Base-by-base conservation (phyloP, 2,329 filamentous ascomycete species). In the Huntiella decipiens region DNA sequence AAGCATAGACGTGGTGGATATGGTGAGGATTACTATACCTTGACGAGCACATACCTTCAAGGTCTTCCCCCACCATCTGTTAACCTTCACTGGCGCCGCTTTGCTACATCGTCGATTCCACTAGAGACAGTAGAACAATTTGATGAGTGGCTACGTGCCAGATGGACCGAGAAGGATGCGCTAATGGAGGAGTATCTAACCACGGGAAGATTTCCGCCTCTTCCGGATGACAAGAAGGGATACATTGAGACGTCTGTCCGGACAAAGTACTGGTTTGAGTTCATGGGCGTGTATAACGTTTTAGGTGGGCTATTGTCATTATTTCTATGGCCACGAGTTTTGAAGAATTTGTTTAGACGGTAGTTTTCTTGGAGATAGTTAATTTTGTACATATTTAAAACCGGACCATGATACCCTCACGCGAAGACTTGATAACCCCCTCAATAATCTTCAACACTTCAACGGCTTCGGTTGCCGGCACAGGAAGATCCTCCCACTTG, bases 71-170 rank as follows among this genome's bases (percentile, higher is more conserved):
- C 88, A 1, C 94, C 87, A 59, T 94, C 86, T 1, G 87, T 96
- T 56, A 96, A 95, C 61, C 87, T 96, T 67, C 82, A 93, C 62
- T 98, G 88, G 85, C 77, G 91, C 45, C 77, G 86, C 7, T 95
- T 93, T 61, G 73, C 74, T 32, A 59, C 95, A 11, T 71, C 72
- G 16, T 77, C 85, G 15, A 93, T 98, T 38, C 88, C 88, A 0
- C 70, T 93, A 7, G 71, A 85, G 31, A 74, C 79, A 53, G 69
- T 72, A 12, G 71, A 80, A 36, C 67, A 72, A 5, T 98, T 98
- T 56, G 85, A 92, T 48, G 56, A 68, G 3, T 98, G 91, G 91
- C 67, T 96, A 22, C 72, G 78, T 31, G 77, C 83, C 47, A 73
- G 86, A 38, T 98, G 91, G 91, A 74, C 79, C 43, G 86, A 94